Conservation (phyloP, 345 rosid genomes). For the Erucastrum elatum region DNA sequence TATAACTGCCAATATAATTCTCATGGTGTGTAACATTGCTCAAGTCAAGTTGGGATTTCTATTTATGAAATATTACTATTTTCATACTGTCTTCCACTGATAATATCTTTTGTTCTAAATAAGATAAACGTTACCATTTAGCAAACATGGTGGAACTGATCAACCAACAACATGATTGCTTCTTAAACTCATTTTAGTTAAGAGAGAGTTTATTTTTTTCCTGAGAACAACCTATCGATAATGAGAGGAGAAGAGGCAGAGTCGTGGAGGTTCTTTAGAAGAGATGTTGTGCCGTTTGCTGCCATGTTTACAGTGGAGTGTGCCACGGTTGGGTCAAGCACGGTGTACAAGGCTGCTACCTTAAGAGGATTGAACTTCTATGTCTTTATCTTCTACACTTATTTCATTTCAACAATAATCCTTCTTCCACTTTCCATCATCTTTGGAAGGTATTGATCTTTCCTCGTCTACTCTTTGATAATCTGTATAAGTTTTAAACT, state of each 20-base stretch:
- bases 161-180: neutral
- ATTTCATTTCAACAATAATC: conserved; percentile 45
- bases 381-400: conserved; percentile 51
- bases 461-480: too few species aligned
- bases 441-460: conserved; percentile 20
- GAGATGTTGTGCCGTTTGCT: conserved; percentile 36
- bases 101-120: neutral
- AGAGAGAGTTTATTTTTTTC: neutral
- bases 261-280: conserved; percentile 20
- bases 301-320: conserved; percentile 56
- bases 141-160: neutral
- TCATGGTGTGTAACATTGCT: neutral
- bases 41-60: neutral
- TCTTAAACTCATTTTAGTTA: neutral
- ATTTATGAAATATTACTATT: neutral
- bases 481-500: neutral
- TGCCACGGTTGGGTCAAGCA: conserved; percentile 46
- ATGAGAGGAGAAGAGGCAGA: conserved; percentile 12
- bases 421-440: conserved; percentile 43
- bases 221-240: neutral
- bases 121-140: neutral
- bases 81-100: neutral
- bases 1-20: neutral
- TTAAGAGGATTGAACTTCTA: conserved; percentile 55
- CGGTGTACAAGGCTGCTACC: conserved; percentile 46